Conservation (phyloP, 768 basidiomycete genomes). For the Filobasidium floriforme region DNA sequence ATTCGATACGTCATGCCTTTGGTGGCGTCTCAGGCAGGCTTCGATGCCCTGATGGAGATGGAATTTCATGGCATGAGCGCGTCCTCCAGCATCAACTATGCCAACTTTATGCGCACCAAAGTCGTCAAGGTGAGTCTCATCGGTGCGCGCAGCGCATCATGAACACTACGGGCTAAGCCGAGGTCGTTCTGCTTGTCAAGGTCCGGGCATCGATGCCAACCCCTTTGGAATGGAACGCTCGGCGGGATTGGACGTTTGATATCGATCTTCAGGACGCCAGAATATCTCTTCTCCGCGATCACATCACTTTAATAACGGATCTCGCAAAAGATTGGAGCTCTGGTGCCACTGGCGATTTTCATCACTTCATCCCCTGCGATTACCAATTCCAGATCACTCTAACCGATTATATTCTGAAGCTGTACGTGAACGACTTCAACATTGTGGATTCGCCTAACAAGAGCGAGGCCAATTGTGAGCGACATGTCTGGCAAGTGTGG, state of each 20-base stretch:
- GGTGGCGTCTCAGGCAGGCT: constrained; percentile 65
- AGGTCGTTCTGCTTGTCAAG: constrained; percentile 13
- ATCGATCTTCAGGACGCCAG: constrained; percentile 63
- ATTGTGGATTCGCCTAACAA: constrained; percentile 82
- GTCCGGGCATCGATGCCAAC: constrained; percentile 55
- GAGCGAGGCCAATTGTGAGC: constrained; percentile 71
- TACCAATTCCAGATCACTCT: constrained; percentile 67
- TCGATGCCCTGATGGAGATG: constrained; percentile 68
- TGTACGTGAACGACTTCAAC: constrained; percentile 92
- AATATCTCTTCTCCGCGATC: constrained; percentile 77
- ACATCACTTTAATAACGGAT: constrained; percentile 88
- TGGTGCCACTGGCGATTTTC: constrained; percentile 70
- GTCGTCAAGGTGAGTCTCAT: constrained; percentile 60
- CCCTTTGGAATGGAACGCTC: constrained; percentile 72
- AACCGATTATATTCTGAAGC: constrained; percentile 65
- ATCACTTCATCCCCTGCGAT: constrained; percentile 72
- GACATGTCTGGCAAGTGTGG: neutral
- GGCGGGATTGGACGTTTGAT: constrained; percentile 71
- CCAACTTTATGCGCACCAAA: constrained; percentile 65
- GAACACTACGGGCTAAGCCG: neutral
- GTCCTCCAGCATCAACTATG: constrained; percentile 81
- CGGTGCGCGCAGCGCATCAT: constrained; percentile 15
- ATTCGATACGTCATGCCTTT: constrained; percentile 79
- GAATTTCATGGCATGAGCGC: constrained; percentile 71
- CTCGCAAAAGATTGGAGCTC: constrained; percentile 85